phyloP scores from a whole-genome alignment of 495 filamentous ascomycete genomes.

The Daldinia decipiens region DNA sequence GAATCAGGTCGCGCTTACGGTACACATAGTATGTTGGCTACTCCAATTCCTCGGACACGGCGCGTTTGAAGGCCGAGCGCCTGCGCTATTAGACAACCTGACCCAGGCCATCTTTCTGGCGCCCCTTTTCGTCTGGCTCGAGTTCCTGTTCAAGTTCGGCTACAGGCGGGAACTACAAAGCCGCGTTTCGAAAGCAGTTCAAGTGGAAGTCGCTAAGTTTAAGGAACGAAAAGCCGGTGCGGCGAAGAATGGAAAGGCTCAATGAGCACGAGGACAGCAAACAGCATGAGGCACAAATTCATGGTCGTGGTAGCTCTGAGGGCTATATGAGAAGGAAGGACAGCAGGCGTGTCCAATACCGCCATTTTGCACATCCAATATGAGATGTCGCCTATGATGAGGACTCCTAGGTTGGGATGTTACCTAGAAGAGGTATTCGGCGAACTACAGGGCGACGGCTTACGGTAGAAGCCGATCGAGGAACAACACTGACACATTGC shows the following conservation, averaged over 20 bases:
- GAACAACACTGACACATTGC: not conserved
- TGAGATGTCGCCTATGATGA: conserved; percentile 12
- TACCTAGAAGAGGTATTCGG: not conserved
- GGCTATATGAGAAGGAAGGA: conserved; percentile 23
- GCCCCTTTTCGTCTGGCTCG: conserved; percentile 98
- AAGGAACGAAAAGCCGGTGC: conserved; percentile 47
- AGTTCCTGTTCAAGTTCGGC: conserved; percentile 88
- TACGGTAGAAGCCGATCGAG: not conserved
- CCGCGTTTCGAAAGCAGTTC: conserved; percentile 78
- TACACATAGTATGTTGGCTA: conserved; percentile 82
- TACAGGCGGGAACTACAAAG: conserved; percentile 88
- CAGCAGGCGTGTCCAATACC: not conserved
- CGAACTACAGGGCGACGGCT: not conserved
- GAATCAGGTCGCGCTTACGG: conserved; percentile 74
- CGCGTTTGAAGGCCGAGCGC: conserved; percentile 85
- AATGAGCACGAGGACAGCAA: conserved; percentile 23
- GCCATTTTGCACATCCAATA: conserved; percentile 6
- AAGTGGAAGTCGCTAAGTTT: conserved; percentile 72
- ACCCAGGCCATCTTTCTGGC: conserved; percentile 92
- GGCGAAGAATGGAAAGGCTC: conserved; percentile 52
- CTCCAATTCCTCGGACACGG: conserved; percentile 93
- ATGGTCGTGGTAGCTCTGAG: not conserved
- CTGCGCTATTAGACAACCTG: conserved; percentile 89
- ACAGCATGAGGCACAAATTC: not conserved
- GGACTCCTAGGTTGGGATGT: not conserved